phyloP scores from a whole-genome alignment of 2,329 filamentous ascomycete genomes.

The Epichloe sp. region DNA sequence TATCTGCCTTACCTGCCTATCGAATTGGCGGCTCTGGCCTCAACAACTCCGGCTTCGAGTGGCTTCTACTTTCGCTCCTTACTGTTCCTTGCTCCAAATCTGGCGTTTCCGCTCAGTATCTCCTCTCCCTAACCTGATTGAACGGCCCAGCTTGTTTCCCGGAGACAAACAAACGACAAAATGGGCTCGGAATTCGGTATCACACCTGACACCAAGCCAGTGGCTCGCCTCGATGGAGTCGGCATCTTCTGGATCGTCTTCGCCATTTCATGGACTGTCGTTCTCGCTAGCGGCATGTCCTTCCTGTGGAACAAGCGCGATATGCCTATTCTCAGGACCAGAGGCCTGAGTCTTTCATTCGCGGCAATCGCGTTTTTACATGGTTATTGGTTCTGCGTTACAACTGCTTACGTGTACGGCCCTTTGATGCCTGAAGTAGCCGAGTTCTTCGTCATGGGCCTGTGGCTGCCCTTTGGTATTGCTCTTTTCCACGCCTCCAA shows the following conservation, averaged over 20 bases:
- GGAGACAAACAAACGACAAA: not conserved
- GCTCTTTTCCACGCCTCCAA: conserved; percentile 54
- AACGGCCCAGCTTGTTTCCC: not conserved
- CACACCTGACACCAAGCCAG: conserved; percentile 17
- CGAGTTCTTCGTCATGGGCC: conserved; percentile 56
- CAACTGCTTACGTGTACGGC: conserved; percentile 25
- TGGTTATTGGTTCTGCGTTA: conserved; percentile 28
- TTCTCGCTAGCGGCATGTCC: conserved; percentile 25
- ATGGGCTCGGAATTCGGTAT: conserved; percentile 22
- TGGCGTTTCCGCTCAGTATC: not conserved
- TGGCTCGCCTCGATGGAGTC: conserved; percentile 21
- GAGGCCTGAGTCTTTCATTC: conserved; percentile 28
- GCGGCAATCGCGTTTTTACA: conserved; percentile 27
- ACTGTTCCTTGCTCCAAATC: not conserved
- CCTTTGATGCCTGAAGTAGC: conserved; percentile 33
- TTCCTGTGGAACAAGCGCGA: conserved; percentile 27
- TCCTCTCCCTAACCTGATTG: not conserved
- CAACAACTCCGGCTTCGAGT: not conserved
- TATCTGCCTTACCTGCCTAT: not conserved
- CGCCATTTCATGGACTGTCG: conserved; percentile 23
- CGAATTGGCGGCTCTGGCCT: not conserved
- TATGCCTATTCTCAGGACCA: conserved; percentile 27
- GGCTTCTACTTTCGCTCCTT: not conserved
- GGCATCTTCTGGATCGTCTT: conserved; percentile 29
- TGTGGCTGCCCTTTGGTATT: conserved; percentile 51